Evolutionary conservation across 495 filamentous ascomycete species (phyloP).

Genomic region (Aspergillus carlsbadensis): DNA sequence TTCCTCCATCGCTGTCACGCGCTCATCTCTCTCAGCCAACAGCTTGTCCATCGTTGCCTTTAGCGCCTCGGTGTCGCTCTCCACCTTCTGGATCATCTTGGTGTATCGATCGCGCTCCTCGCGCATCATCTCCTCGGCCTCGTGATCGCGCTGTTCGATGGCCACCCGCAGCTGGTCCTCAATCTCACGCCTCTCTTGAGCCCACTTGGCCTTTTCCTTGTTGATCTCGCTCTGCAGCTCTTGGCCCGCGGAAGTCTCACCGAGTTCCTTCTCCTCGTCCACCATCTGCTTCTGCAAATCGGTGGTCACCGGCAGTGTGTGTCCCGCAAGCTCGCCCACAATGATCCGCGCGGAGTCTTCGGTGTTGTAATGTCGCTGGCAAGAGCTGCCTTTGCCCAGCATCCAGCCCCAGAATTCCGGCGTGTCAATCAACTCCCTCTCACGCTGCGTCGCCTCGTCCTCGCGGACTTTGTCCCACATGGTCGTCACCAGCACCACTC

Average conservation of each 20-base stretch:
- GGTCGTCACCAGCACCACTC: conserved; percentile 44
- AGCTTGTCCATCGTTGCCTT: not conserved
- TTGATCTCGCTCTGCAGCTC: too few species aligned
- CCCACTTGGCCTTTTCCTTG: too few species aligned
- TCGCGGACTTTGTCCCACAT: conserved; percentile 32
- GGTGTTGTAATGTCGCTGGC: too few species aligned
- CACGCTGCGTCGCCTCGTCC: not conserved
- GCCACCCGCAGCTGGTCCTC: not conserved
- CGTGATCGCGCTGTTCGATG: not conserved
- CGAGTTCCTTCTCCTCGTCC: too few species aligned
- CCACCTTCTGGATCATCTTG: not conserved
- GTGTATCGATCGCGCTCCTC: not conserved
- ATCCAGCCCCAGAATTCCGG: not conserved
- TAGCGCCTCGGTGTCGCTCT: not conserved
- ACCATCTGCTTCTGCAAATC: too few species aligned
- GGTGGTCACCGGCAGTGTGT: too few species aligned
- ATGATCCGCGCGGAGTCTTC: too few species aligned
- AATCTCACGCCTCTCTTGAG: not conserved
- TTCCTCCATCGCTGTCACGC: too few species aligned
- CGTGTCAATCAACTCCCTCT: not conserved
- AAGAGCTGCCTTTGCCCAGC: too few species aligned
- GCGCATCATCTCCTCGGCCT: not conserved
- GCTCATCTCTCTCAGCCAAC: too few species aligned
- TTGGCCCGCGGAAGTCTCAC: too few species aligned
- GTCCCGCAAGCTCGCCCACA: too few species aligned